Conservation (phyloP, 768 basidiomycete genomes). For the Boletus edulis region DNA sequence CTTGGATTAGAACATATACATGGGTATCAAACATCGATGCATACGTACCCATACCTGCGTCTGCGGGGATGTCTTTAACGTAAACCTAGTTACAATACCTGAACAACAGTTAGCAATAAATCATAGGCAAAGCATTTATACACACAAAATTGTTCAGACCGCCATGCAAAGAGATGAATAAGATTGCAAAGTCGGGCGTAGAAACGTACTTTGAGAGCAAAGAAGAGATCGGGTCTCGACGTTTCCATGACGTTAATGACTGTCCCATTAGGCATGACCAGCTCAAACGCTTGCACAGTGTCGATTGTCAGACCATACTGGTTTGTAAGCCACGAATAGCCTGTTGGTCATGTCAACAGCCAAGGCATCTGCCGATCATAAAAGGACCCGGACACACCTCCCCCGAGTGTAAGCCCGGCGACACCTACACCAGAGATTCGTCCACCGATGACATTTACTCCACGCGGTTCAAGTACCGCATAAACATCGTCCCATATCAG, state of each 20-base stretch:
- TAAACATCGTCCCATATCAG: conserved; percentile 69
- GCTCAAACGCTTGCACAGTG: conserved; percentile 51
- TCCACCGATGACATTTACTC: conserved; percentile 55
- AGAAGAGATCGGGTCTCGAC: conserved; percentile 40
- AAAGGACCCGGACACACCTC: conserved; percentile 21
- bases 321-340: conserved; percentile 49
- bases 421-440: conserved; percentile 57
- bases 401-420: conserved; percentile 54
- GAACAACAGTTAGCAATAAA: not conserved
- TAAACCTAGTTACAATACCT: conserved; percentile 59
- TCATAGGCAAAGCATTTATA: not conserved
- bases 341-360: not conserved
- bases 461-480: conserved; percentile 39
- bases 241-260: conserved; percentile 33
- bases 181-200: not conserved
- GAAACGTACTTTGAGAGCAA: conserved; percentile 36
- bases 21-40: not conserved
- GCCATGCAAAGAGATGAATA: conserved; percentile 36
- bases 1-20: not conserved
- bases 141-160: conserved; percentile 53
- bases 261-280: conserved; percentile 48
- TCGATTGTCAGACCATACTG: conserved; percentile 59
- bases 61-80: conserved; percentile 51
- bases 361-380: not conserved
- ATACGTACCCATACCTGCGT: conserved; percentile 52